Evolutionary conservation across 192 early-diverging fungal species (phyloP), one percentile per base, ranked within the genome.

Genomic region (Kappamyces sp.): DNA sequence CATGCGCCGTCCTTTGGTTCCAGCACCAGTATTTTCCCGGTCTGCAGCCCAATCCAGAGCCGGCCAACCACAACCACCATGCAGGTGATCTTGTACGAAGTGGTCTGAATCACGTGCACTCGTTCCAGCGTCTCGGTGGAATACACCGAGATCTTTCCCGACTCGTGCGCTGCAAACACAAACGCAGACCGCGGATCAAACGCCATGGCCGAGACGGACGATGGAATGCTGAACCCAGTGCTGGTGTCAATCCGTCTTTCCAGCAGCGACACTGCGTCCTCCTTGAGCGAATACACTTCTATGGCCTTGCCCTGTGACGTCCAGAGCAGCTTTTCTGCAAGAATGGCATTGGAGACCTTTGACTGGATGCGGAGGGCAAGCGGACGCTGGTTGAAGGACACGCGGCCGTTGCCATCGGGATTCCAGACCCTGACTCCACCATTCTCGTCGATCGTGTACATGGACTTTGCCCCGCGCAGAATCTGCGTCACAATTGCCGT

Each of bases 81-180:
- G 10, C 78, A 69, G 52, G 77, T 82, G 35, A 90, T 83, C 40
- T 78, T 76, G 69, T 90, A 90, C 55, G 77, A 71, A 1, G 80
- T 84, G 13, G 74, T 72, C 41, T 50, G 51, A 6, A 86, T 70
- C 10, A 78, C 66, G 41, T 70, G 67, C 1, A 74, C 13, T 48
- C 71, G 75, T 33, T 74, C 73, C 7, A 74, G 51, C 1, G 69
- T 70, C 10, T 67, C 62, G 2, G 59, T 60, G 42, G 87, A 79
- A 85, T 86, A 90, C 2, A 90, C 71, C 31, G 79, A 76, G 6
- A 92, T 77, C 57, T 82, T 88, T 37, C 89, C 89, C 67, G 90
- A 82, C 39, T 92, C 89, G 61, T 91, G 90, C 54, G 43, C 65
- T 3, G 47, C 63, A 9, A 63, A 15, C 34, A 49, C 34, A 15